A percentile compares a stretch with the other conserved stretches of the same genome.
Evolutionary conservation across 129 eudicot genomes (phyloP).

Genomic region (Heracleum sosnowskyi): DNA sequence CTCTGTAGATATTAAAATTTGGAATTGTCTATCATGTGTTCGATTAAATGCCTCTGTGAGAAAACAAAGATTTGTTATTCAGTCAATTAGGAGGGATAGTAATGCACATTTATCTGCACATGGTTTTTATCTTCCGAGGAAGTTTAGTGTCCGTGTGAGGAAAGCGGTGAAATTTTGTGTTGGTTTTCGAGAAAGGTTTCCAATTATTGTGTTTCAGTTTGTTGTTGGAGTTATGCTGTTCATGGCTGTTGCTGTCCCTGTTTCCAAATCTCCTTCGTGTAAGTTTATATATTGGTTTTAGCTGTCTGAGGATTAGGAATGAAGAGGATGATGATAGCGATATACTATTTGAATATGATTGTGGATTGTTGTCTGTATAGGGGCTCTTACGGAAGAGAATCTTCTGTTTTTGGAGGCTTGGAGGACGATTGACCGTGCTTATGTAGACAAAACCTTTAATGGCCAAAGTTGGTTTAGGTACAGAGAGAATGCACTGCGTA

Average conservation of each 20-base stretch:
- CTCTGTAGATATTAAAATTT: slow-evolving; percentile 21
- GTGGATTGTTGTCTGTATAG: slow-evolving; percentile 18
- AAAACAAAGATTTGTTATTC: slow-evolving; percentile 11
- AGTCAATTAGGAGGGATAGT: slow-evolving; percentile 23
- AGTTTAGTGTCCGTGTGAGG: slow-evolving; percentile 20
- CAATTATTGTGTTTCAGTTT: slow-evolving; percentile 30
- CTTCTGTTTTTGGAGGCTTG: slow-evolving; percentile 93
- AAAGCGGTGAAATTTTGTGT: slow-evolving; percentile 30
- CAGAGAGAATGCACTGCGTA: slow-evolving; percentile 90
- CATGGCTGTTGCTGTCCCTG: slow-evolving; percentile 61
- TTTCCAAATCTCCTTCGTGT: slow-evolving; percentile 63
- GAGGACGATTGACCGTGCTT: slow-evolving; percentile 93
- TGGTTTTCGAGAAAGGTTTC: slow-evolving; percentile 25
- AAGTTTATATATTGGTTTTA: slow-evolving; percentile 24
- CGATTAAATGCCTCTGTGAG: slow-evolving; percentile 20
- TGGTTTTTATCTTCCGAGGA: slow-evolving; percentile 23
- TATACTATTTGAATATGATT: not conserved
- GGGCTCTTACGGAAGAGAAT: slow-evolving; percentile 89
- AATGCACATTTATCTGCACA: slow-evolving; percentile 17
- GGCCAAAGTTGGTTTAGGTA: slow-evolving; percentile 99
- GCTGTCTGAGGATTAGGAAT: not conserved
- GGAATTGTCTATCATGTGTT: slow-evolving; percentile 25
- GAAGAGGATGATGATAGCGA: not conserved
- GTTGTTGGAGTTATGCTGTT: slow-evolving; percentile 64
- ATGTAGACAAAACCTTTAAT: slow-evolving; percentile 85